These are phyloP conservation scores for Botryotinia narcissicola DNA, from an alignment of 2,329 filamentous ascomycete genomes.

Conservation along the genomic window DNA sequence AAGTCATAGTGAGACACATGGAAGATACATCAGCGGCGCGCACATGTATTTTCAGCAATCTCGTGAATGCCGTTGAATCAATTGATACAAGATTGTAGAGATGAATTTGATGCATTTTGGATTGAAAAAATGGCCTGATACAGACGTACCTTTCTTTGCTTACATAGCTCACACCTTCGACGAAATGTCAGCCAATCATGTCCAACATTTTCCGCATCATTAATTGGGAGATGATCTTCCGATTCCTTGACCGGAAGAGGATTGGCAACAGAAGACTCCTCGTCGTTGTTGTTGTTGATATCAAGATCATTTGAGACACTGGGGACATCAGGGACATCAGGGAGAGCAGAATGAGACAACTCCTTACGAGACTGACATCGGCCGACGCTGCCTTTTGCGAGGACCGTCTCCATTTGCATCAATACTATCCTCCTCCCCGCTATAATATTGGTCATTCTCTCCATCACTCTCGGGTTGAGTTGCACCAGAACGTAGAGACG, in stretches of 20 bases:
- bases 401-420: conserved; percentile 38
- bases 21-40: conserved; percentile 1
- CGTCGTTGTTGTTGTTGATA: background rate
- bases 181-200: conserved; percentile 38
- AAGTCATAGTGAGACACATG: background rate
- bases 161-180: conserved; percentile 71
- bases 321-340: conserved; percentile 19
- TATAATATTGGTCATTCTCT: conserved; percentile 31
- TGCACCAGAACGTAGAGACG: conserved; percentile 29
- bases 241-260: conserved; percentile 22
- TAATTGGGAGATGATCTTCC: conserved; percentile 24
- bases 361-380: conserved; percentile 50
- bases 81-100: background rate
- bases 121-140: background rate
- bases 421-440: conserved; percentile 36
- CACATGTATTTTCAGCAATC: background rate
- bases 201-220: conserved; percentile 22
- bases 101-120: background rate
- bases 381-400: conserved; percentile 47
- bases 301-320: conserved; percentile 1
- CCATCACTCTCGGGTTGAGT: conserved; percentile 38
- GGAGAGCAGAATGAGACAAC: conserved; percentile 32
- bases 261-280: conserved; percentile 22
- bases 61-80: background rate
- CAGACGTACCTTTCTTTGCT: conserved; percentile 67